Evolutionary conservation across 208 protist species (phyloP).

Genomic region (Acanthamoeba healyi): DNA sequence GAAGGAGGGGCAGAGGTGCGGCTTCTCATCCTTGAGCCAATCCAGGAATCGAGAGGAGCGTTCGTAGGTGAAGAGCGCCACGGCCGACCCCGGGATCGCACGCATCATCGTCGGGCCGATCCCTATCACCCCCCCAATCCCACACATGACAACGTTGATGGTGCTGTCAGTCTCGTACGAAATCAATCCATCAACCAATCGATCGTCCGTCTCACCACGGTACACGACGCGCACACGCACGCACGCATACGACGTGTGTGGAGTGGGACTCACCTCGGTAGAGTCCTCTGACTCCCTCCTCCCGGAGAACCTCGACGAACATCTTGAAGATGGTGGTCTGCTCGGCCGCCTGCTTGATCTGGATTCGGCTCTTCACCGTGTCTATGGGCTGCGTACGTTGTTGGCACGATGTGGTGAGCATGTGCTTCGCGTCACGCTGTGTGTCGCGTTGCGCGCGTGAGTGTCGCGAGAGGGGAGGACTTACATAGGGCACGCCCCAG

Average conservation of each 20-base stretch:
- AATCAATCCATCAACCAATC: no score
- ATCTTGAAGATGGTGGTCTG: not conserved
- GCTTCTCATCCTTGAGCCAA: conserved; percentile 1
- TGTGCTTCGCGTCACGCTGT: no score
- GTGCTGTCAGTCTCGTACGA: not conserved
- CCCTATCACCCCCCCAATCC: not conserved
- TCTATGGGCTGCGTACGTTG: not conserved
- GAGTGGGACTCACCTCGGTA: not conserved
- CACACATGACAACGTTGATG: not conserved
- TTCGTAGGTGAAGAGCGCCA: conserved; percentile 14
- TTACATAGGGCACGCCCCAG: not conserved
- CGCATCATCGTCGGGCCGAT: conserved; percentile 19
- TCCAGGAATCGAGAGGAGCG: not conserved
- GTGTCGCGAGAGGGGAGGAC: not conserved
- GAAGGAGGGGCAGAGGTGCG: not conserved
- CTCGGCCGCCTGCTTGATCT: conserved; percentile 20
- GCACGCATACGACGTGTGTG: no score
- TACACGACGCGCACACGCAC: no score
- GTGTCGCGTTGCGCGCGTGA: not conserved
- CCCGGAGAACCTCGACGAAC: not conserved
- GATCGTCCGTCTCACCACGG: no score
- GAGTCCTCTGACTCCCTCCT: not conserved
- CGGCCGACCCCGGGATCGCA: not conserved
- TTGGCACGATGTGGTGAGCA: no score
- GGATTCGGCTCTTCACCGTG: conserved; percentile 16